Conservation (phyloP, 2,329 filamentous ascomycete genomes). For the Graphilbum ipis-grandicollis region DNA sequence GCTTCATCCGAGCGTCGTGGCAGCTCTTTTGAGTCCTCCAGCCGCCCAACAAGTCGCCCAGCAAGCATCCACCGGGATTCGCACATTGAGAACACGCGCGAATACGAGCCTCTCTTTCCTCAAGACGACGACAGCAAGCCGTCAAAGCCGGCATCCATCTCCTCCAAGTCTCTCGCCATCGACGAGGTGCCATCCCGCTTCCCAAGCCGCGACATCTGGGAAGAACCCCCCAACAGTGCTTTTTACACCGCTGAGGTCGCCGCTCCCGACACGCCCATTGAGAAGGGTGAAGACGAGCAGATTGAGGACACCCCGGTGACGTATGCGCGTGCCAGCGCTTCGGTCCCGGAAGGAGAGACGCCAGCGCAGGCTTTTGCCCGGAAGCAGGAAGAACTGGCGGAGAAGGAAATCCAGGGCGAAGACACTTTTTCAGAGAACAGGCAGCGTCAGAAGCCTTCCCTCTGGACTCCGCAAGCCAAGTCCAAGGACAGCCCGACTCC, state of each 20-base stretch:
- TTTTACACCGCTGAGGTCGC: conserved; percentile 68
- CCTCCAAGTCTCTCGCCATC: conserved; percentile 24
- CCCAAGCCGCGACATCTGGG: conserved; percentile 93
- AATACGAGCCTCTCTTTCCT: conserved; percentile 89
- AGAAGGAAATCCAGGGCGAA: conserved; percentile 18
- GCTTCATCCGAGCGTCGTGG: conserved; percentile 44
- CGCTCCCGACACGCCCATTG: conserved; percentile 45
- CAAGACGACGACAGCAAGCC: conserved; percentile 47
- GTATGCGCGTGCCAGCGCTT: conserved; percentile 11
- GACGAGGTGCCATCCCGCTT: conserved; percentile 51
- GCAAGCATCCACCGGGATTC: conserved; percentile 45
- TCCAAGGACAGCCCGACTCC: neutral
- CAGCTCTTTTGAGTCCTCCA: conserved; percentile 27
- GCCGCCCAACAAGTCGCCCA: conserved; percentile 14
- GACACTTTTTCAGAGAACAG: conserved; percentile 14
- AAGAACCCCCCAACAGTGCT: conserved; percentile 78
- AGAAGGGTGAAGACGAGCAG: conserved; percentile 10
- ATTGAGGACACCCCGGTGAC: conserved; percentile 6
- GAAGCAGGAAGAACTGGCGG: conserved; percentile 46
- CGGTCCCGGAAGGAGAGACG: conserved; percentile 29
- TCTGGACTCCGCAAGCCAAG: conserved; percentile 25
- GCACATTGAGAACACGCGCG: conserved; percentile 51
- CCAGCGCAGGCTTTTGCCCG: conserved; percentile 49
- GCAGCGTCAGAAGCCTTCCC: conserved; percentile 28
- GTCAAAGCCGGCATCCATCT: conserved; percentile 15